Conservation (phyloP, 2,329 filamentous ascomycete species). For the Trichothecium sympodiale region DNA sequence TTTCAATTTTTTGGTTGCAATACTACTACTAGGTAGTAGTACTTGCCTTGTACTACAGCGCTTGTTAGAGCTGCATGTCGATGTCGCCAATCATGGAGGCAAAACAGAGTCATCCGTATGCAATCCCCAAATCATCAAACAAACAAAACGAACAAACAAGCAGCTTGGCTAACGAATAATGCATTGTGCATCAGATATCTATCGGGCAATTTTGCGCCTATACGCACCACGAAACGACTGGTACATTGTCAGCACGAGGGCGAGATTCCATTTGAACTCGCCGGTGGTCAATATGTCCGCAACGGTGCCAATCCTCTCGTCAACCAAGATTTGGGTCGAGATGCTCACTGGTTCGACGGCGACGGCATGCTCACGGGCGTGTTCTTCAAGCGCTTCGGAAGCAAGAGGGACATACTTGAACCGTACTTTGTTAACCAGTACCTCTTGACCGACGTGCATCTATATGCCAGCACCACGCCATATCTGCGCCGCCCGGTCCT, state of each 20-base stretch:
- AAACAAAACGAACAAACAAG: no score
- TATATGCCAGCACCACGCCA: slow-evolving; percentile 37
- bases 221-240: slow-evolving; percentile 41
- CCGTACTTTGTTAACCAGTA: slow-evolving; percentile 62
- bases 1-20: no score
- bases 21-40: no score
- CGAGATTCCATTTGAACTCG: slow-evolving; percentile 50
- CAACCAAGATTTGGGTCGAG: slow-evolving; percentile 47
- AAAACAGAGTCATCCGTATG: no score
- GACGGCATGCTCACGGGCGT: slow-evolving; percentile 66
- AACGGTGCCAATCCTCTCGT: slow-evolving; percentile 60
- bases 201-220: slow-evolving; percentile 59
- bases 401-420: slow-evolving; percentile 23
- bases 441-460: slow-evolving; percentile 54
- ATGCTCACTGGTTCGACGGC: slow-evolving; percentile 65
- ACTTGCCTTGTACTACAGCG: no score
- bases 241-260: slow-evolving; percentile 48
- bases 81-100: no score
- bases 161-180: no score
- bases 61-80: no score
- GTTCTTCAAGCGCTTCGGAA: slow-evolving; percentile 34
- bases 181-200: no score
- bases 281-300: slow-evolving; percentile 59
- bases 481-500: slow-evolving; percentile 45
- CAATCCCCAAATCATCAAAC: no score